Percentiles rank a stretch among this genome's conserved stretches.
phyloP scores from a whole-genome alignment of 2,329 filamentous ascomycete genomes.

The Monilinia fructigena region DNA sequence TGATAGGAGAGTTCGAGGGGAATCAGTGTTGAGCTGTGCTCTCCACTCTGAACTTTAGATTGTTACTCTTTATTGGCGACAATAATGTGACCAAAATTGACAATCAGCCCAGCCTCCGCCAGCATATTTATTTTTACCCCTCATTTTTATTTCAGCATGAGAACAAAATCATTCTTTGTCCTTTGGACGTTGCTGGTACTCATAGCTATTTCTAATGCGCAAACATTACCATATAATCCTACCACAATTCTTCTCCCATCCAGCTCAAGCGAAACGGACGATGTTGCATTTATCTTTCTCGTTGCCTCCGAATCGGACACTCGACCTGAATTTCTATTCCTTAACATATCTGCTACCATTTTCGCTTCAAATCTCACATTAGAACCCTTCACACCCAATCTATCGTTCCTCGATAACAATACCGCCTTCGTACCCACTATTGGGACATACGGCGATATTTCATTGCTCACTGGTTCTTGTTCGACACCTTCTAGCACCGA shows the following conservation, averaged over 20 bases:
- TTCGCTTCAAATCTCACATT: constrained; percentile 47
- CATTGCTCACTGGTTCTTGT: constrained; percentile 75
- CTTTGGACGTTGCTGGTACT: constrained; percentile 29
- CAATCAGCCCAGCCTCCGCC: constrained; percentile 23
- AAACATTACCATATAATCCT: constrained; percentile 71
- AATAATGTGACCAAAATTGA: constrained; percentile 30
- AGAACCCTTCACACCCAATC: constrained; percentile 52
- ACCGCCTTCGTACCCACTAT: constrained; percentile 67
- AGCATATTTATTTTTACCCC: constrained; percentile 19
- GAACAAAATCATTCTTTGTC: constrained; percentile 26
- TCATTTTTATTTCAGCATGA: constrained; percentile 31
- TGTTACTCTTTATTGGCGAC: constrained; percentile 10
- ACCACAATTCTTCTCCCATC: constrained; percentile 66
- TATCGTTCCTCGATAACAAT: constrained; percentile 61
- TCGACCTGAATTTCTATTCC: constrained; percentile 53
- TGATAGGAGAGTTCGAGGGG: constrained; percentile 19
- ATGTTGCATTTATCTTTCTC: constrained; percentile 68
- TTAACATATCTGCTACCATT: constrained; percentile 64
- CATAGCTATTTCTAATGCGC: constrained; percentile 35
- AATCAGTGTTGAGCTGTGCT: constrained; percentile 28
- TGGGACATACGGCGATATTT: constrained; percentile 65
- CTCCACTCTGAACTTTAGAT: constrained; percentile 20
- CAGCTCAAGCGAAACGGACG: constrained; percentile 47
- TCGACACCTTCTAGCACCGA: constrained; percentile 50
- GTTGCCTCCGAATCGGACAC: constrained; percentile 42